Conservation (phyloP, 1,284 basidiomycete genomes). For the Malassezia sympodialis region DNA sequence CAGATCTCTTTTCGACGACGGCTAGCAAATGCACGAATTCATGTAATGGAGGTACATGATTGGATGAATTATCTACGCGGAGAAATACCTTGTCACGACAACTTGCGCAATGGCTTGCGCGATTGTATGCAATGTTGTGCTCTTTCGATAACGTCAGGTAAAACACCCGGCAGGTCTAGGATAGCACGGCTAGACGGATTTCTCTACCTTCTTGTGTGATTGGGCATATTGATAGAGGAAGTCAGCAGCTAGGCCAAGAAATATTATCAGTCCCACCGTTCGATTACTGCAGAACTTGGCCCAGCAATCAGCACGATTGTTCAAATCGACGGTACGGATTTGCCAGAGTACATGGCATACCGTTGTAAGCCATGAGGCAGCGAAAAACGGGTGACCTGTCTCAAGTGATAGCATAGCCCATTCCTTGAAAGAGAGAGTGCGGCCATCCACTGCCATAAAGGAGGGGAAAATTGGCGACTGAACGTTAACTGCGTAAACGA, state of each 20-base stretch:
- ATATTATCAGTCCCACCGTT: constrained; percentile 77
- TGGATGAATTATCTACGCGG: neutral
- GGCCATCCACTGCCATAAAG: neutral
- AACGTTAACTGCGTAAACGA: constrained; percentile 57
- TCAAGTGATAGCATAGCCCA: constrained; percentile 52
- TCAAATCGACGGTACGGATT: constrained; percentile 60
- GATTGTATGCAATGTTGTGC: neutral
- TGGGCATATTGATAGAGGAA: constrained; percentile 51
- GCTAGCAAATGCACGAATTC: neutral
- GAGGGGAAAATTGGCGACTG: constrained; percentile 11
- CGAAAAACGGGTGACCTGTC: constrained; percentile 68
- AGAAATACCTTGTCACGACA: neutral
- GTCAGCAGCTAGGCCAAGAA: constrained; percentile 70
- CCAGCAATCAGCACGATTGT: constrained; percentile 78
- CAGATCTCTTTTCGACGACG: neutral
- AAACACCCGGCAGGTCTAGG: neutral
- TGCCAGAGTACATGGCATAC: constrained; percentile 71
- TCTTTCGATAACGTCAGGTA: neutral
- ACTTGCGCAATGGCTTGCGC: neutral
- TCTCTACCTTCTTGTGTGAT: neutral
- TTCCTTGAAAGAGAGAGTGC: neutral
- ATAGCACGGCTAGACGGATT: neutral
- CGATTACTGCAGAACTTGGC: constrained; percentile 78
- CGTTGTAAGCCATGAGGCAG: constrained; percentile 62
- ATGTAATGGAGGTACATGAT: neutral